phyloP scores from a whole-genome alignment of 169 alveolate species.

The Plasmodium yoelii region DNA sequence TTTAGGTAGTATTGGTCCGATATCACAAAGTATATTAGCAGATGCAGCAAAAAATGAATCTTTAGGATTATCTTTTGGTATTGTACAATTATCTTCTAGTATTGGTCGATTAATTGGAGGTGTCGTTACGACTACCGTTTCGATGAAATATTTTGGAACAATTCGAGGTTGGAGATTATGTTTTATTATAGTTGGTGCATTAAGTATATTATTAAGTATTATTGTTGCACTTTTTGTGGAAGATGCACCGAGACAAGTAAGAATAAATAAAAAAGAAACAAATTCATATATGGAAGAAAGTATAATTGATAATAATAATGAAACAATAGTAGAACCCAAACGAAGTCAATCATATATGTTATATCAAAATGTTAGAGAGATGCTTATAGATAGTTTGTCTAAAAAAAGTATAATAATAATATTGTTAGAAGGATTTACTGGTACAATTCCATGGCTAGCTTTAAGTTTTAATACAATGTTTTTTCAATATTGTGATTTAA shows the following conservation, averaged over 20 bases:
- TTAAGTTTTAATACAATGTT: constrained; percentile 90
- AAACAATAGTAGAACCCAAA: background rate
- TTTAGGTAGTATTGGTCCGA: constrained; percentile 90
- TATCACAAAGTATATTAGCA: constrained; percentile 89
- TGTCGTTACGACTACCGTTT: constrained; percentile 88
- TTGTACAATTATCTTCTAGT: constrained; percentile 88
- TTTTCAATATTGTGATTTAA: constrained; percentile 91
- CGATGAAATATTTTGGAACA: constrained; percentile 82
- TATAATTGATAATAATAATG: background rate
- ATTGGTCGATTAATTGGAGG: constrained; percentile 90
- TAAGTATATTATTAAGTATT: constrained; percentile 83
- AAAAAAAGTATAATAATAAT: constrained; percentile 71
- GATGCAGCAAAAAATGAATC: constrained; percentile 84
- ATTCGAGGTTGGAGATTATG: constrained; percentile 89
- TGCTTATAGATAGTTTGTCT: constrained; percentile 63
- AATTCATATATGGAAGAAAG: constrained; percentile 17
- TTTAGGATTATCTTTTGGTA: constrained; percentile 87
- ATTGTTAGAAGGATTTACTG: constrained; percentile 86
- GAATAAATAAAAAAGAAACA: constrained; percentile 36
- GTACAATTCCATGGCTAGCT: constrained; percentile 93
- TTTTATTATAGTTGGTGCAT: constrained; percentile 85
- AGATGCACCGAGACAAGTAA: constrained; percentile 84
- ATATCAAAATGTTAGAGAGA: constrained; percentile 36
- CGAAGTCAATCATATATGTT: constrained; percentile 58
- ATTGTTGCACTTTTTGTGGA: constrained; percentile 84